These are phyloP conservation scores for Cyberlindnera saturnus DNA, from an alignment of 805 yeast genomes.

Conservation along the genomic window DNA sequence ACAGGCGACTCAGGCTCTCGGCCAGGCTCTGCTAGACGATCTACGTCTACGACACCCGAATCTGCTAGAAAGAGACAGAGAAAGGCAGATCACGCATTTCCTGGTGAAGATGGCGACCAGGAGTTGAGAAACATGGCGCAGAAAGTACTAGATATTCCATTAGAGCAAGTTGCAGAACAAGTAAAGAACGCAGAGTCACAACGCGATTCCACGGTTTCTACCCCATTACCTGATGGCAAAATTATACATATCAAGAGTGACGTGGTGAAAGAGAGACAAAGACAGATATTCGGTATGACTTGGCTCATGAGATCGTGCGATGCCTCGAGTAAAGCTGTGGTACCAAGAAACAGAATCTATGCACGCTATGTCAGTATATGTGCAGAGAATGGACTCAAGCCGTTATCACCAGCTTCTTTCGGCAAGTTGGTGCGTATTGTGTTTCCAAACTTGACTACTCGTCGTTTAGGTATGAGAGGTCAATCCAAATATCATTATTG, in stretches of 20 bases:
- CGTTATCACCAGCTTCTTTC: conserved; percentile 72
- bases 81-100: conserved; percentile 22
- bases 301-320: conserved; percentile 69
- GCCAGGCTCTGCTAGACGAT: conserved; percentile 1
- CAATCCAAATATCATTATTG: conserved; percentile 78
- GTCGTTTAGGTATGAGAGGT: conserved; percentile 75
- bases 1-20: conserved; percentile 5
- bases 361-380: conserved; percentile 59
- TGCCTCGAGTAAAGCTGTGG: conserved; percentile 41
- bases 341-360: conserved; percentile 62
- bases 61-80: conserved; percentile 21
- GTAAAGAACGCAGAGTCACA: conserved; percentile 37
- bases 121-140: conserved; percentile 33
- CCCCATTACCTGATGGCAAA: conserved; percentile 24
- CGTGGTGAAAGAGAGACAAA: conserved; percentile 44
- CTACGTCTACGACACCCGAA: conserved; percentile 11
- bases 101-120: conserved; percentile 29
- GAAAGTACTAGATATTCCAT: conserved; percentile 25
- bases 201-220: conserved; percentile 10
- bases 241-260: conserved; percentile 17
- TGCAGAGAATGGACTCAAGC: conserved; percentile 44
- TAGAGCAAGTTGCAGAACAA: conserved; percentile 37
- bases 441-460: conserved; percentile 60
- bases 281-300: conserved; percentile 76
- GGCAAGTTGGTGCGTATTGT: conserved; percentile 63